Evolutionary conservation across 2,329 filamentous ascomycete genomes (phyloP).

Genomic region (Pseudocercospora ulei): DNA sequence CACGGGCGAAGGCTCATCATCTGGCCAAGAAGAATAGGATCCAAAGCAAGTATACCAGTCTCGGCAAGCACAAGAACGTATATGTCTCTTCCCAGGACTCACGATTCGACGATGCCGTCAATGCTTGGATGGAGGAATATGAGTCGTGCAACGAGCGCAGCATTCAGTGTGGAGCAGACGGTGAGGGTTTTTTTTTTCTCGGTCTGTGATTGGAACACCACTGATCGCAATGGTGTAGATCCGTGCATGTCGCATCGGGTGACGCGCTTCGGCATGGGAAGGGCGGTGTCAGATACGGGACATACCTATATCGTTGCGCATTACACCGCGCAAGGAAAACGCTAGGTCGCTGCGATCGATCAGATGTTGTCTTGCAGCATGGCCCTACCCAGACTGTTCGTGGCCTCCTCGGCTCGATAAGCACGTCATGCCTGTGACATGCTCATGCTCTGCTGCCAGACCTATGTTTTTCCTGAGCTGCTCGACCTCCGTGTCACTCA

Average conservation of each 20-base stretch:
- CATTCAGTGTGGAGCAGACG: not conserved
- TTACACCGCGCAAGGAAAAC: slow-evolving; percentile 16
- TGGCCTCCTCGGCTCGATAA: not conserved
- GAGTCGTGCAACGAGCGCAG: slow-evolving; percentile 11
- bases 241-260: slow-evolving; percentile 13
- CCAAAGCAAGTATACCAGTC: slow-evolving; percentile 5
- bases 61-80: slow-evolving; percentile 33
- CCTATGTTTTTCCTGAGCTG: slow-evolving; percentile 42
- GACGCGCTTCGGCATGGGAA: slow-evolving; percentile 16
- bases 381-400: slow-evolving; percentile 2
- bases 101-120: slow-evolving; percentile 25
- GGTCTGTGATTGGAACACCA: not conserved
- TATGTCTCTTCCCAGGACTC: slow-evolving; percentile 26
- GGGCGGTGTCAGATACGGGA: slow-evolving; percentile 11
- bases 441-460: slow-evolving; percentile 3
- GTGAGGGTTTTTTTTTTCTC: not conserved
- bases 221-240: not conserved
- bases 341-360: too few relatives aligned
- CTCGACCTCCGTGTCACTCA: slow-evolving; percentile 49
- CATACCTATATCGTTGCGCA: slow-evolving; percentile 16
- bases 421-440: not conserved
- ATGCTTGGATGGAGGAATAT: slow-evolving; percentile 34
- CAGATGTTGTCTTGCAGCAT: too few relatives aligned
- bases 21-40: slow-evolving; percentile 12
- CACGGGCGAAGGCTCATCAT: slow-evolving; percentile 13